These are phyloP conservation scores for Termitomyces sp. DNA, from an alignment of 768 basidiomycete genomes.

Conservation along the genomic window DNA sequence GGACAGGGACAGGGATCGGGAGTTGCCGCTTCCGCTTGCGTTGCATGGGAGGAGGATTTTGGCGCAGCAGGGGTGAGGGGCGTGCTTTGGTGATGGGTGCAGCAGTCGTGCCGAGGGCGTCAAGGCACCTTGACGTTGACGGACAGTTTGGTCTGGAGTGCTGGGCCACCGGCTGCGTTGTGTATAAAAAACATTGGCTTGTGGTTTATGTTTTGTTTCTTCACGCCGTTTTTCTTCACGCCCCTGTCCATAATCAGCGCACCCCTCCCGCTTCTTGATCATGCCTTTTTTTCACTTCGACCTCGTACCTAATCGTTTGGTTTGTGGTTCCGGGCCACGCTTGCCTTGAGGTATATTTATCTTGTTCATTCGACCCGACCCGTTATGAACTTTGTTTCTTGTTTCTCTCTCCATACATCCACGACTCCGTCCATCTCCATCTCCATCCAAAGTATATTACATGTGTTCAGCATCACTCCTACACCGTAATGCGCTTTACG, in stretches of 20 bases:
- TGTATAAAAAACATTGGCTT: neutral
- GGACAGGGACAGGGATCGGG: conserved; percentile 36
- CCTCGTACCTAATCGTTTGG: neutral
- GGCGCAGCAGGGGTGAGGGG: conserved; percentile 27
- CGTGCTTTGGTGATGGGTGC: neutral
- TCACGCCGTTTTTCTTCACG: neutral
- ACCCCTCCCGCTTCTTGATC: neutral
- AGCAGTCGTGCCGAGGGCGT: neutral
- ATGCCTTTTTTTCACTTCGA: neutral
- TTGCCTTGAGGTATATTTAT: conserved; percentile 17
- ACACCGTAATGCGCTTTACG: neutral
- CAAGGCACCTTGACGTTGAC: neutral
- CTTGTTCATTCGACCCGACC: conserved; percentile 2
- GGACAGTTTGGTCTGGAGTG: neutral
- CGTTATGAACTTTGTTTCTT: neutral
- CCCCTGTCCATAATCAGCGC: neutral
- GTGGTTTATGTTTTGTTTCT: neutral
- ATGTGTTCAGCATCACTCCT: neutral
- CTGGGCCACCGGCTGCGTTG: neutral
- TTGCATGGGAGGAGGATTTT: conserved; percentile 35
- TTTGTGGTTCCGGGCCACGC: neutral
- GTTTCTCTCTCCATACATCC: no score
- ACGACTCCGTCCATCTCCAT: neutral
- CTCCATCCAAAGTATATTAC: neutral
- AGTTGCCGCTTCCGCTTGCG: conserved; percentile 42